phyloP scores from a whole-genome alignment of 2,329 filamentous ascomycete species.

The Endoconidiophora laricicola region DNA sequence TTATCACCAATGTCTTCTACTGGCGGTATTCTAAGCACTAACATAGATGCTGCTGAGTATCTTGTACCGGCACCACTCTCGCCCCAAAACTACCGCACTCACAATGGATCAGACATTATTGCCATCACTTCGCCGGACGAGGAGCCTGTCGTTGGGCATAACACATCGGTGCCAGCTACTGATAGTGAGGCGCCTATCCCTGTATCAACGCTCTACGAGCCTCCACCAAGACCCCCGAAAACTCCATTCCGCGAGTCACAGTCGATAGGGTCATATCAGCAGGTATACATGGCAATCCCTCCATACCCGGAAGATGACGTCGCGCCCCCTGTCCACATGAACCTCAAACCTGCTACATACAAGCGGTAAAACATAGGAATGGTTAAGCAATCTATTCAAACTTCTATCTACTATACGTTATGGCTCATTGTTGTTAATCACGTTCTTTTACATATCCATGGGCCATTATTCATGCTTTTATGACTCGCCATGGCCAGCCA shows the following conservation, averaged over 20 bases:
- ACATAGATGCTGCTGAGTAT: conserved; percentile 31
- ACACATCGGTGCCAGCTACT: conserved; percentile 11
- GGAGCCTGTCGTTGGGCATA: conserved; percentile 22
- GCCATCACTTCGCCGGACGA: conserved; percentile 45
- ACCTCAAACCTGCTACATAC: conserved; percentile 60
- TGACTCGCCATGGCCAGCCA: not conserved
- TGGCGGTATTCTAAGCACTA: conserved; percentile 16
- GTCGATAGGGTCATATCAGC: conserved; percentile 8
- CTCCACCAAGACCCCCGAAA: conserved; percentile 62
- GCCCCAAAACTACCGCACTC: conserved; percentile 39
- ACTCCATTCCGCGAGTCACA: conserved; percentile 44
- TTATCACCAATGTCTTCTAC: conserved; percentile 18
- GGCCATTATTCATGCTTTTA: not conserved
- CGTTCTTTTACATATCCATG: not conserved
- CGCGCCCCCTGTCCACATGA: conserved; percentile 72
- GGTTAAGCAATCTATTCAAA: not conserved
- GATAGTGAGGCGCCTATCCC: conserved; percentile 7
- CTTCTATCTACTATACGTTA: not conserved
- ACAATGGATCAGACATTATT: conserved; percentile 50
- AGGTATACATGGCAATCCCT: conserved; percentile 22
- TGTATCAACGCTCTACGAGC: conserved; percentile 22
- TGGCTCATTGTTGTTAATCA: not conserved
- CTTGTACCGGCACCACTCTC: conserved; percentile 40
- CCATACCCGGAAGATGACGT: conserved; percentile 61
- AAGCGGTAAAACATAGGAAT: conserved; percentile 23